A percentile compares a stretch with the other conserved stretches of the same genome.
These are phyloP conservation scores for Backusella liffmaniae DNA, from an alignment of 192 early-diverging fungal genomes.

Conservation along the genomic window DNA sequence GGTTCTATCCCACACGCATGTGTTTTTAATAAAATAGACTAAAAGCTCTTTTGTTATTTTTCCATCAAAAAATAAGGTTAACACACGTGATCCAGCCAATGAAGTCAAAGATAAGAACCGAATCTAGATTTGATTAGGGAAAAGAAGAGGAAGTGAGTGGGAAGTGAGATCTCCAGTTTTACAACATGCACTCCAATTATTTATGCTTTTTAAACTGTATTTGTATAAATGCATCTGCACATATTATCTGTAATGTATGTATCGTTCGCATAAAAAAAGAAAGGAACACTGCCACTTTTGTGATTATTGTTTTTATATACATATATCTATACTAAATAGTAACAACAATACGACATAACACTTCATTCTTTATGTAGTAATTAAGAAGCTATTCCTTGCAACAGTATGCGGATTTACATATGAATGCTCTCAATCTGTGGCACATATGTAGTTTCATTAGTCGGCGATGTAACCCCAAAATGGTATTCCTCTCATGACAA, in stretches of 20 bases:
- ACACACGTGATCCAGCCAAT: neutral
- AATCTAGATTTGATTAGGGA: conserved; percentile 5
- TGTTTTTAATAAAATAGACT: neutral
- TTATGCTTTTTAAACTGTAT: neutral
- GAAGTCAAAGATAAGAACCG: neutral
- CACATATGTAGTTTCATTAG: neutral
- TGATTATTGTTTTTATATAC: neutral
- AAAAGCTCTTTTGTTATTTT: neutral
- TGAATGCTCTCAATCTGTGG: neutral
- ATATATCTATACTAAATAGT: neutral
- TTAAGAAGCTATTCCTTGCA: neutral
- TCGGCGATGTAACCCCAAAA: conserved; percentile 1
- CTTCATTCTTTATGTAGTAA: neutral
- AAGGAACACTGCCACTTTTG: neutral
- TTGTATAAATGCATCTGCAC: neutral
- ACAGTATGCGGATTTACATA: neutral
- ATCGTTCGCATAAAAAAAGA: neutral
- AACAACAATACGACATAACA: neutral
- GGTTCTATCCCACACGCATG: neutral
- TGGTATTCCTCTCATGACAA: conserved; percentile 7
- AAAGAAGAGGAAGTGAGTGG: neutral
- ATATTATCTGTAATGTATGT: neutral
- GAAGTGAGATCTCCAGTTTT: neutral
- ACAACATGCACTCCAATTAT: neutral
- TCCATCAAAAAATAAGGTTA: neutral